Conservation (phyloP, 1,284 basidiomycete species). For the Psilocybe mexicana region DNA sequence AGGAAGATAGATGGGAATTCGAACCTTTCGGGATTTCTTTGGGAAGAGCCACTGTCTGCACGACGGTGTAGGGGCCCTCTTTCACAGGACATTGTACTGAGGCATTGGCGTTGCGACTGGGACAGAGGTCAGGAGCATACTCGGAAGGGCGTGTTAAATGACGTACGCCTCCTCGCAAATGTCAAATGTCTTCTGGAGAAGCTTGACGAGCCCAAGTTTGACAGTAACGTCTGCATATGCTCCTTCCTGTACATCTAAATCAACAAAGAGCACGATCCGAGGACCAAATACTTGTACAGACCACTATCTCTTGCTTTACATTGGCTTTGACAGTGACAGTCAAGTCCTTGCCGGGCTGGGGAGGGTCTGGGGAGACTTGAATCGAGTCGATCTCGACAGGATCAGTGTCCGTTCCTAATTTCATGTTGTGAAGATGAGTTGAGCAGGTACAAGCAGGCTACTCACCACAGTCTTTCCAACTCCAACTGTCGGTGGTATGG, state of each 20-base stretch:
- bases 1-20: constrained; percentile 24
- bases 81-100: constrained; percentile 80
- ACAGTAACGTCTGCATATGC: constrained; percentile 86
- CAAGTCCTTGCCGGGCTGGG: constrained; percentile 78
- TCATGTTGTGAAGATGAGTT: background rate
- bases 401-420: constrained; percentile 48
- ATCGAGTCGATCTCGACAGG: constrained; percentile 67
- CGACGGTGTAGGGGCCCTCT: constrained; percentile 66
- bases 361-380: constrained; percentile 76
- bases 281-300: constrained; percentile 32
- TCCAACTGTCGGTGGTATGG: constrained; percentile 48
- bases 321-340: constrained; percentile 76
- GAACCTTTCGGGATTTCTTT: constrained; percentile 87
- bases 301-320: constrained; percentile 65
- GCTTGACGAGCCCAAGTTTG: constrained; percentile 86
- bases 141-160: background rate
- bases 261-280: background rate
- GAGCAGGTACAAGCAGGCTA: constrained; percentile 5
- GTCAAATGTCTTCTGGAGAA: constrained; percentile 81
- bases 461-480: constrained; percentile 62
- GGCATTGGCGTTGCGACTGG: constrained; percentile 66
- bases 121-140: constrained; percentile 12
- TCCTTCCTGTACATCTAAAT: constrained; percentile 64
- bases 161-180: constrained; percentile 92
- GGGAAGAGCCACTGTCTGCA: constrained; percentile 82